Base-by-base conservation (phyloP, 2,329 filamentous ascomycete species). In the Calonectria pauciramosa region DNA sequence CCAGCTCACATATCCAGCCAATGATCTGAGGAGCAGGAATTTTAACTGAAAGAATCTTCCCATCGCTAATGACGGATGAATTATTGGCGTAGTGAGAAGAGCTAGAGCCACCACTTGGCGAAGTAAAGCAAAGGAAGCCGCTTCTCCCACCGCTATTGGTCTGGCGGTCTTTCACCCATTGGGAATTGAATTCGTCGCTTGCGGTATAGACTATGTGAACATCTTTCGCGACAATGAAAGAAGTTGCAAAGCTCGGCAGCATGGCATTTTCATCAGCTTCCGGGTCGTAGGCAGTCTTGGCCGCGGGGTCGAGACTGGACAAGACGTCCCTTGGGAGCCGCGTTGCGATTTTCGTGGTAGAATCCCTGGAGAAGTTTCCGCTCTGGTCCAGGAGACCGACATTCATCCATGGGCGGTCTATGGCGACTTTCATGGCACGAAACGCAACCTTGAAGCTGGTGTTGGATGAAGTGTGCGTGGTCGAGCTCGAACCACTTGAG, bases 381-480 rank as follows among this genome's bases (percentile, higher is more conserved):
- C 23, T 69, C 10, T 44, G 66, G 11, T 36, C 36, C 26, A 60
- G 66, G 0, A 69, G 36, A 16, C 56, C 18, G 14, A 23, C 36
- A 28, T 69, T 49, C 49, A 69, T 47, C 66, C 52, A 69, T 7
- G 66, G 52, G 8, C 52, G 28, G 26, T 69, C 47, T 23, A 69
- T 69, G 36, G 51, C 41, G 10, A 69, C 51, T 13, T 59, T 69
- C 51, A 49, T 69, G 34, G 66, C 66, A 13, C 66, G 66, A 28
- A 69, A 69, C 6, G 34, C 66, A 36, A 69, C 59, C 14, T 69
- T 26, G 16, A 60, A 49, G 23, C 44, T 30, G 16, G 38, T 60
- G 26, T 49, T 60, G 28, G 59, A 13, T 16, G 32, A 28, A 9
- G 14, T 38, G 23, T 52, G 8, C 10, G 18, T 47, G 28, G 36